Evolutionary conservation across 108 stramenopile species (phyloP).

Genomic region (Fragilariopsis cylindrus): DNA sequence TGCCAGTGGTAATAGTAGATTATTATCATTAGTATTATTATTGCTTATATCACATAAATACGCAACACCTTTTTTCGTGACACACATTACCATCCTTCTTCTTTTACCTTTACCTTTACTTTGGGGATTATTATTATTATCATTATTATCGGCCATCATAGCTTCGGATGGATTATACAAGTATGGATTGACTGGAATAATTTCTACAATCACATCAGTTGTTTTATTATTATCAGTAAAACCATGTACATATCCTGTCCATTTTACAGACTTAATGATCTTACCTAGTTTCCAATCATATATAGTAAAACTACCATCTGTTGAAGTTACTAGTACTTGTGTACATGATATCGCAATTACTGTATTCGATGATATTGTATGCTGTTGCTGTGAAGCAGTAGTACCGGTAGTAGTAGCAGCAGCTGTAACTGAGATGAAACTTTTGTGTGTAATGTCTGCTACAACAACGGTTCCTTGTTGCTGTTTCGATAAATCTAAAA

Average conservation of each 20-base stretch:
- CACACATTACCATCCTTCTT: constrained; percentile 40
- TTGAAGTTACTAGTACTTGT: constrained; percentile 49
- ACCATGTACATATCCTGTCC: constrained; percentile 10
- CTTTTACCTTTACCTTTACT: neutral
- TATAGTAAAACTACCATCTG: constrained; percentile 62
- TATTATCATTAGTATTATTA: constrained; percentile 9
- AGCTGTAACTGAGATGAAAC: constrained; percentile 15
- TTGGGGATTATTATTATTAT: neutral
- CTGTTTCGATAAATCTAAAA: constrained; percentile 17
- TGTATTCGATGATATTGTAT: constrained; percentile 20
- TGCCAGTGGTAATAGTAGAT: constrained; percentile 47
- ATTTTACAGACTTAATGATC: constrained; percentile 53
- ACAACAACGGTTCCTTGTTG: neutral
- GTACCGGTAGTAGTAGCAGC: neutral
- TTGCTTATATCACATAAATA: constrained; percentile 53
- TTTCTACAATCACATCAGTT: constrained; percentile 54
- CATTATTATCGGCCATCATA: neutral
- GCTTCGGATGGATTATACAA: constrained; percentile 14
- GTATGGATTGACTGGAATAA: constrained; percentile 56
- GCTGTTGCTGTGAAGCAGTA: neutral
- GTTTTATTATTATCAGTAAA: constrained; percentile 15
- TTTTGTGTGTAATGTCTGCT: constrained; percentile 8
- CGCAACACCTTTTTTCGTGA: constrained; percentile 59
- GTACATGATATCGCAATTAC: constrained; percentile 31
- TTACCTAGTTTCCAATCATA: constrained; percentile 47